phyloP scores from a whole-genome alignment of 1,284 basidiomycete genomes.

The Phenoliferia sp. region DNA sequence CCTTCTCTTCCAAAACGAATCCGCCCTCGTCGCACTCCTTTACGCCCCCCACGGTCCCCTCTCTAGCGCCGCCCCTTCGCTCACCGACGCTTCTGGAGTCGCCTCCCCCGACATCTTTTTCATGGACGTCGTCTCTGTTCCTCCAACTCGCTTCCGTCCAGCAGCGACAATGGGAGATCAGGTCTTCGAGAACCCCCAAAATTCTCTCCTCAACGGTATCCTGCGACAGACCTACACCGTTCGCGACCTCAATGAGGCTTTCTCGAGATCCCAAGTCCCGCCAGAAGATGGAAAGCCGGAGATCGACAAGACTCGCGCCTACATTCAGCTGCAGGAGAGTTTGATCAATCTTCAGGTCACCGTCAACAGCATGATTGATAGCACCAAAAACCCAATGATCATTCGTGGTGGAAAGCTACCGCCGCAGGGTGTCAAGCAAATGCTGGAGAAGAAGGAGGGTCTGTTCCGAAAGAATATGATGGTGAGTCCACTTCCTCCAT shows the following conservation, averaged over 20 bases:
- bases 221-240: conserved; percentile 65
- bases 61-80: conserved; percentile 42
- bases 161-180: conserved; percentile 88
- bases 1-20: conserved; percentile 78
- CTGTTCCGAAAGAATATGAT: conserved; percentile 99
- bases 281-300: conserved; percentile 36
- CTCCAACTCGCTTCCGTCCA: conserved; percentile 93
- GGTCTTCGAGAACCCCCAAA: conserved; percentile 94
- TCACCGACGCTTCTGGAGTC: conserved; percentile 46
- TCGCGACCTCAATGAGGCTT: conserved; percentile 67
- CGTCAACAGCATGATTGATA: conserved; percentile 97
- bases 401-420: conserved; percentile 86
- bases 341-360: conserved; percentile 88
- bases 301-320: conserved; percentile 52
- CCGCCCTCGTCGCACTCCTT: conserved; percentile 72
- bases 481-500: conserved; percentile 50
- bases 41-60: conserved; percentile 91
- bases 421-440: conserved; percentile 91
- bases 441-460: conserved; percentile 98
- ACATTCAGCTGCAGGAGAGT: conserved; percentile 69
- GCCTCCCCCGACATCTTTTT: conserved; percentile 88
- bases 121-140: conserved; percentile 83
- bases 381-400: conserved; percentile 85
- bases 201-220: conserved; percentile 82
- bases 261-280: conserved; percentile 62